Percentiles rank a stretch among this genome's conserved stretches.
phyloP scores from a whole-genome alignment of 345 rosid species.

The Camelina hispida region DNA sequence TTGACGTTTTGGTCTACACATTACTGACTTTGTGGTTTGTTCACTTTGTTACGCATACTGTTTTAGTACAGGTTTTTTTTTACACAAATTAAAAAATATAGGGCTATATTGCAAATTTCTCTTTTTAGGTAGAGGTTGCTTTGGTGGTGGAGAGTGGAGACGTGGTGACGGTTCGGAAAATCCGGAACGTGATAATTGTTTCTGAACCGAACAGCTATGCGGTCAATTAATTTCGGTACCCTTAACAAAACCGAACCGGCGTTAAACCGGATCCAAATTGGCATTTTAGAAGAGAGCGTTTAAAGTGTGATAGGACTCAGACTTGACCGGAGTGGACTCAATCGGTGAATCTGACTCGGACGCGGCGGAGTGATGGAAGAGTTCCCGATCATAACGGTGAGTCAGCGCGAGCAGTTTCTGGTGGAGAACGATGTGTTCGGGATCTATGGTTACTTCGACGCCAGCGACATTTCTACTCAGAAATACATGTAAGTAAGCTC shows the following conservation, averaged over 20 bases:
- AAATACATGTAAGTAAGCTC: slow-evolving; percentile 56
- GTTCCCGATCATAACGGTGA: slow-evolving; percentile 52
- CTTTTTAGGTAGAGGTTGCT: background rate
- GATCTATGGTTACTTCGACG: slow-evolving; percentile 58
- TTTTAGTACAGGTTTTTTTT: background rate
- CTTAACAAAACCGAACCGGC: slow-evolving; percentile 3
- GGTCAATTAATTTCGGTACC: background rate
- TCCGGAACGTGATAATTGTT: slow-evolving; percentile 9
- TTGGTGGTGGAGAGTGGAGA: background rate
- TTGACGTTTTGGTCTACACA: no score
- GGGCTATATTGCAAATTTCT: background rate
- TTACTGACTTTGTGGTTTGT: no score
- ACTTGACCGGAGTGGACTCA: slow-evolving; percentile 23
- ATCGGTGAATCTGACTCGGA: slow-evolving; percentile 22
- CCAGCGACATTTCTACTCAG: slow-evolving; percentile 54
- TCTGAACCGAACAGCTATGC: background rate
- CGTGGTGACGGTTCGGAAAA: slow-evolving; percentile 10
- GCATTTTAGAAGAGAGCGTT: background rate
- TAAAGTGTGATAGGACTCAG: slow-evolving; percentile 3
- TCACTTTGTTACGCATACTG: background rate
- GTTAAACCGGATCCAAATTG: slow-evolving; percentile 13
- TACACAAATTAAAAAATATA: background rate
- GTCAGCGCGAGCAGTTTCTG: slow-evolving; percentile 67
- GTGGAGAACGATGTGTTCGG: slow-evolving; percentile 66
- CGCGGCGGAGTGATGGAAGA: slow-evolving; percentile 47